Base-by-base conservation (phyloP, 805 yeast genomes). In the Yamadazyma ubonensis region DNA sequence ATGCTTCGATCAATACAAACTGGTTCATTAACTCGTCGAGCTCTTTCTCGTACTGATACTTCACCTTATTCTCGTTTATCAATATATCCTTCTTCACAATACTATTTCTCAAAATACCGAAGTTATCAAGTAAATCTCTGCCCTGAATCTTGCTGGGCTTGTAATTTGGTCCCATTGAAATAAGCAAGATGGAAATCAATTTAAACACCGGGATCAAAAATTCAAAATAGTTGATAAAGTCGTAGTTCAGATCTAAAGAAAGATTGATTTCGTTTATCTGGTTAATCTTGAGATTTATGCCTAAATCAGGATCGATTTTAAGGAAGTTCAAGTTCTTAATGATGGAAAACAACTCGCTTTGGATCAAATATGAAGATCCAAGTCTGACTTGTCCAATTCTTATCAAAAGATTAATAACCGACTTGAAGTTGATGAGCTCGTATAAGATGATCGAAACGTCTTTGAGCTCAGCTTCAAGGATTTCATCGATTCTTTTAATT, bases 111-210 rank as follows among this genome's bases (percentile, higher is more conserved):
- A 87, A 58, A 38, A 70, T 75, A 36, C 75, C 68, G 55, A 79
- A 79, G 33, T 73, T 73, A 6, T 57, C 51, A 52, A 86, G 53
- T 31, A 88, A 57, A 3, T 60, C 67, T 37, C 66, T 69, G 0
- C 80, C 82, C 48, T 76, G 79, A 5, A 59, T 53, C 7, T 80
- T 67, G 11, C 84, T 79, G 0, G 75, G 70, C 43, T 69, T 72
- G 58, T 86, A 86, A 30, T 81, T 79, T 4, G 90, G 81, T 0
- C 96, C 96, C 69, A 86, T 75, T 2, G 95, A 78, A 7, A 89
- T 64, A 3, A 84, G 62, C 6, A 85, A 65, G 0, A 95, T 79
- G 7, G 79, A 60, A 2, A 87, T 67, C 33, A 88, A 63, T 52
- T 86, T 95, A 57, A 87, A 83, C 2, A 83, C 67, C 0, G 95